Evolutionary conservation across 495 filamentous ascomycete species (phyloP), one percentile per base, ranked within the genome.

Genomic region (Penicillium riverlandense): DNA sequence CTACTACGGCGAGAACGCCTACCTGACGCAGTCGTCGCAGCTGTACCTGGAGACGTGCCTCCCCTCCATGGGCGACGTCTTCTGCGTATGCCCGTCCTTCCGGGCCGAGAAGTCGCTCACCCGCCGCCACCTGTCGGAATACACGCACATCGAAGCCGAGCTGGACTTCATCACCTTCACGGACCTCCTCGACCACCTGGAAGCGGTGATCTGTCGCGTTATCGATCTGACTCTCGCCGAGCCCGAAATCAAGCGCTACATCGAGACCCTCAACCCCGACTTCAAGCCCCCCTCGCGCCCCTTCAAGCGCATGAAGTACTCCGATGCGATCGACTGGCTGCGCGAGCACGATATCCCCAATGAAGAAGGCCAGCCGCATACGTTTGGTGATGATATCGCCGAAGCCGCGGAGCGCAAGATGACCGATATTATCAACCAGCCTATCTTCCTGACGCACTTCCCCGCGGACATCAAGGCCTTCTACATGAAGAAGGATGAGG

Each of bases 1-100:
- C 61, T 99, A 97, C 76, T 99, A 97, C 68, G 86, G 83, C 53
- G 85, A 96, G 65, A 82, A 83, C 59, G 87, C 94, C 47, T 99
- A 88, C 63, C 77, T 99, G 44, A 99, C 92, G 11, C 92, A 99
- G 67, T 96, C 91, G 0, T 95, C 89, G 8, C 92, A 99, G 70
- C 79, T 99, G 16, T 99, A 99, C 65, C 86, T 99, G 44, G 92
- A 99, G 71, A 97, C 94, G 28, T 90, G 85, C 46, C 72, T 99
- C 11, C 88, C 89, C 11, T 88, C 84, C 15, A 72, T 96, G 45
- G 92, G 92, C 45, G 85, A 96, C 55, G 90, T 96, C 47, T 99
- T 88, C 77, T 96, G 91, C 64, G 88, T 99, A 48, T 91, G 95
- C 70, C 92, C 95, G 54, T 97, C 92, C 9, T 99, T 97, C 82